Base-by-base conservation (phyloP, 1,284 basidiomycete species). In the Cerrena zonata region DNA sequence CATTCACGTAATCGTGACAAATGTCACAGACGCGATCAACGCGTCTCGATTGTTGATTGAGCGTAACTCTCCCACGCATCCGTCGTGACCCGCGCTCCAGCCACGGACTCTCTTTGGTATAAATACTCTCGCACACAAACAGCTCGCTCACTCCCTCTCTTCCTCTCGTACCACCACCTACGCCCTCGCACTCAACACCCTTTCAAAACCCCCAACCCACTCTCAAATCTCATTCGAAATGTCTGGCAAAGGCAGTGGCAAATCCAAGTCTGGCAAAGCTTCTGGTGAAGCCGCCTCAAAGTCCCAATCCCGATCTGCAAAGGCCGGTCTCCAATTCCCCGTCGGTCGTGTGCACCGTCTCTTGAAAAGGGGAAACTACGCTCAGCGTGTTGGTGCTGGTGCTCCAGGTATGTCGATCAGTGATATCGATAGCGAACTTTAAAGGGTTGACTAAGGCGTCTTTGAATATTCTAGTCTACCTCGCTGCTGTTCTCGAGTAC, bases 321-420 rank as follows among this genome's bases (percentile, higher is more conserved):
- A 86, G 72, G 89, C 89, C 58, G 85, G 89, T 57, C 81, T 93
- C 52, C 89, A 91, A 64, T 82, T 88, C 76, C 86, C 86, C 30
- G 85, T 88, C 64, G 84, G 86, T 69, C 84, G 85, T 77, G 81
- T 89, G 68, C 84, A 88, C 68, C 82, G 85, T 72, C 74, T 82
- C 61, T 68, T 89, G 53, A 84, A 85, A 74, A 77, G 76, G 64
- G 82, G 83, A 53, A 82, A 82, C 71, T 83, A 84, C 61, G 78
- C 80, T 49, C 74, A 75, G 63, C 80, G 82, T 60, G 69, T 85
- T 47, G 82, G 79, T 63, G 71, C 71, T 49, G 80, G 79, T 66
- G 80, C 84, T 64, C 84, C 78, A 62, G 75, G 75, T 79, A 67
- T 58, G 77, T 75, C 11, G 58, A 24, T 25, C 22, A n/a, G 7